Evolutionary conservation across 192 early-diverging fungal species (phyloP), one percentile per base, ranked within the genome.

Genomic region (Phycomyces blakesleeanus): DNA sequence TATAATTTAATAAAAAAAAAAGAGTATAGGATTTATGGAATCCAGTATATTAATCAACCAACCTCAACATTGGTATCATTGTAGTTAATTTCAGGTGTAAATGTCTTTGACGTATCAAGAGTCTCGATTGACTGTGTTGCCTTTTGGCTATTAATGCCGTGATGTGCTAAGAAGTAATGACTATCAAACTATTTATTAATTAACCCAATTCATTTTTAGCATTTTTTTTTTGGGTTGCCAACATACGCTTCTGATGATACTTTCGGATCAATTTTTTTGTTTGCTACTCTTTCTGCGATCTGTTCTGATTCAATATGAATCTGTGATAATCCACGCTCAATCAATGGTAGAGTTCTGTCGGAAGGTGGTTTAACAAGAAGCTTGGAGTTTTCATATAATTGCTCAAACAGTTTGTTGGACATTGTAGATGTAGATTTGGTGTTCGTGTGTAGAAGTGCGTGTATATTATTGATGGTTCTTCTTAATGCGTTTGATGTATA

Each of bases 31-130:
- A n/a, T n/a, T n/a, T n/a, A n/a, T n/a, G n/a, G n/a, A n/a, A n/a
- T n/a, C n/a, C 18, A 3, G 18, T 3, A n/a, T n/a, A 18, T 14
- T 47, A 14, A 6, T 14, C 3, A 12, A 47, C 10, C 10, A 49
- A 61, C 59, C 51, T 63, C 51, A 5, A 63, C 37, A 42, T 63
- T 51, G 25, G 29, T 37, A 59, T 59, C 57, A 22, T 44, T n/a
- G 50, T 21, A 9, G 3, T 41, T 42, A 10, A 21, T 11, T 63
- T 20, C 18, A 24, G 38, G 39, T 21, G 38, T 10, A 39, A 57
- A 57, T 2, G 39, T 18, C 12, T 20, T 54, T 41, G 26, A 22
- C 1, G 50, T 27, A 41, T 54, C 51, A 26, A 63, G 24, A 15
- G 51, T 41, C 1, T 54, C 24, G 18, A 63, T 18, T 2, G 20